Evolutionary conservation across 495 filamentous ascomycete species (phyloP), one percentile per base, ranked within the genome.

Genomic region (Acidiella bohemica): DNA sequence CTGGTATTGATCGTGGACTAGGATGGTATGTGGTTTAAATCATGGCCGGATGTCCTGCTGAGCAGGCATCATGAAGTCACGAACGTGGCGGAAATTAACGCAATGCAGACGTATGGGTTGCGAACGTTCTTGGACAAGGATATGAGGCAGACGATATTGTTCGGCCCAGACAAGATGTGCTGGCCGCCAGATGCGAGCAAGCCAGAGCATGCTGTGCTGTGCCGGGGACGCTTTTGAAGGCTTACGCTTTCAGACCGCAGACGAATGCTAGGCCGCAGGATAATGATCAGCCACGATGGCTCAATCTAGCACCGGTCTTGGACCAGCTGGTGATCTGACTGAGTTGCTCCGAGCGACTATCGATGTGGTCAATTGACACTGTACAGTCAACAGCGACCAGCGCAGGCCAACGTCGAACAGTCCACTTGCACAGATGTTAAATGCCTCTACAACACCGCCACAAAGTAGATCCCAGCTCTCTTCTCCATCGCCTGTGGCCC

Each of bases 91-190:
- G 73, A 77, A 42, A 47, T 54, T 21, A 62, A 65, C 20, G 49
- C 76, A 26, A 46, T 47, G 28, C 53, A 59, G 26, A 65, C 64
- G 28, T 73, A 75, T 10, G 57, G 62, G 42, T 26, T 31, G 25
- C 47, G 38, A 35, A 42, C 53, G 17, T 46, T 50, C 4, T 51
- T 49, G 14, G 42, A 27, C 21, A 32, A 39, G 5, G 46, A 42
- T 19, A 39, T 49, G 46, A 63, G 61, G 0, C 71, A 77, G 44
- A 66, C 64, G 5, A 67, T 78, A 11, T 41, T 81, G 2, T 81
- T 78, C 45, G 71, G 65, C 23, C 71, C 75, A 11, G 65, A 71
- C 53, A 81, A 79, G 56, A 49, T 59, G 14, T 79, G 75, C 41
- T 67, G 62, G 36, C 59, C 62, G 2, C 64, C 62, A 20, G 44